These are phyloP conservation scores for Ganoderma lucidum DNA, from an alignment of 1,284 basidiomycete genomes.

Conservation along the genomic window DNA sequence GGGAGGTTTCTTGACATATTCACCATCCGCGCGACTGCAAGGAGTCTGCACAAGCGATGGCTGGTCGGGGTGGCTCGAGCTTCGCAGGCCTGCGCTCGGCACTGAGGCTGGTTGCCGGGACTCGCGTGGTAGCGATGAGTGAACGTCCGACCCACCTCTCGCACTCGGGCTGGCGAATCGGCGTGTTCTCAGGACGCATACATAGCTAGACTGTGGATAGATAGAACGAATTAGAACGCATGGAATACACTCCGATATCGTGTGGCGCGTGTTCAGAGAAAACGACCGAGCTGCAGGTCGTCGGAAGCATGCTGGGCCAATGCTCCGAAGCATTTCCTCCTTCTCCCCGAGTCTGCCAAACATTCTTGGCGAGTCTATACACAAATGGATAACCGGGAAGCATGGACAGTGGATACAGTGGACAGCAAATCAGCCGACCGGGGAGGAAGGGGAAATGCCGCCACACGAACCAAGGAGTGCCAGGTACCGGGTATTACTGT, in stretches of 20 bases:
- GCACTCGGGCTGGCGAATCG: slow-evolving; percentile 10
- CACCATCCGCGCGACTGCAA: not conserved
- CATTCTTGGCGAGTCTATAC: not conserved
- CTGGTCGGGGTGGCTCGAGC: not conserved
- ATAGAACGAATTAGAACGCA: slow-evolving; percentile 7
- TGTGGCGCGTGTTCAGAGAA: slow-evolving; percentile 9
- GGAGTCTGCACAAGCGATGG: not conserved
- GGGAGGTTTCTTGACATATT: not conserved
- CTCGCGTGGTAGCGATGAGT: not conserved
- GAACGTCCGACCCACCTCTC: not conserved
- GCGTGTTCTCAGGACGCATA: not conserved
- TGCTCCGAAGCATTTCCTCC: slow-evolving; percentile 2
- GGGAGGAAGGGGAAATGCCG: not conserved
- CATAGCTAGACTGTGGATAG: not conserved
- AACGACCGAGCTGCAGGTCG: slow-evolving; percentile 10
- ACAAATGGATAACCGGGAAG: not conserved
- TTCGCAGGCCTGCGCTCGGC: not conserved
- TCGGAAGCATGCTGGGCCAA: not conserved
- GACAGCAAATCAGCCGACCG: not conserved
- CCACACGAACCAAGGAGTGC: not conserved
- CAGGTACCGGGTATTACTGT: not conserved
- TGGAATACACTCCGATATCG: not conserved
- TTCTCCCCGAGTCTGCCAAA: not conserved
- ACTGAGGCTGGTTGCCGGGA: not conserved
- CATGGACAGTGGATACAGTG: no score